Evolutionary conservation across 1,284 basidiomycete genomes (phyloP).

Genomic region (Kwoniella shivajii): DNA sequence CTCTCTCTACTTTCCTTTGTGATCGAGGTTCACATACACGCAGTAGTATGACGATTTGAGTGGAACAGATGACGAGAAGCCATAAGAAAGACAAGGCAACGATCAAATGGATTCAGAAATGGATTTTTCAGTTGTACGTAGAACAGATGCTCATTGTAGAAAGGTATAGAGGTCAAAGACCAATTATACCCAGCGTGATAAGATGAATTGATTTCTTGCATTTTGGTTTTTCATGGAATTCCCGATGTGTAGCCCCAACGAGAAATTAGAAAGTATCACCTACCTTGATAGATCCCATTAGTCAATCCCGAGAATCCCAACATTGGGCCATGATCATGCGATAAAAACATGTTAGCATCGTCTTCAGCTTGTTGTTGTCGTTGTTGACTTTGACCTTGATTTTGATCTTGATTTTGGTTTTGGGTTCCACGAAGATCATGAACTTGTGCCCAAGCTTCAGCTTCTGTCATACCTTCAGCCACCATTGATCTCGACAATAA

Average conservation of each 20-base stretch:
- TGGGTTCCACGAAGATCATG: background rate
- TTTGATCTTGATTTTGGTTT: conserved; percentile 2
- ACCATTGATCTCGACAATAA: conserved; percentile 28
- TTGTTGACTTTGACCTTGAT: no score
- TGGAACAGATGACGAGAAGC: background rate
- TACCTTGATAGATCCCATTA: conserved; percentile 12
- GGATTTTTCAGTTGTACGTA: no score
- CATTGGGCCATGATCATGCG: background rate
- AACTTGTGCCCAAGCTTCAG: conserved; percentile 22
- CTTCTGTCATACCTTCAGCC: conserved; percentile 27
- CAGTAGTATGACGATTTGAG: no score
- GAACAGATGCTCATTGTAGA: background rate
- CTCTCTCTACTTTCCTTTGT: background rate
- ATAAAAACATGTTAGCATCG: background rate
- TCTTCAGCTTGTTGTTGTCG: background rate
- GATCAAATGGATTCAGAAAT: no score
- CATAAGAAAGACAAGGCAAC: background rate
- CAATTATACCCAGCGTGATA: background rate
- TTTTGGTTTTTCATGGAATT: no score
- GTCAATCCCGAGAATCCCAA: background rate
- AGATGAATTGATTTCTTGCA: no score
- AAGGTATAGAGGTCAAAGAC: background rate
- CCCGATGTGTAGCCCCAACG: no score
- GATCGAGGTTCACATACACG: background rate
- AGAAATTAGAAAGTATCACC: background rate